These are phyloP conservation scores for Colletotrichum godetiae DNA, from an alignment of 2,329 filamentous ascomycete genomes.

Conservation along the genomic window DNA sequence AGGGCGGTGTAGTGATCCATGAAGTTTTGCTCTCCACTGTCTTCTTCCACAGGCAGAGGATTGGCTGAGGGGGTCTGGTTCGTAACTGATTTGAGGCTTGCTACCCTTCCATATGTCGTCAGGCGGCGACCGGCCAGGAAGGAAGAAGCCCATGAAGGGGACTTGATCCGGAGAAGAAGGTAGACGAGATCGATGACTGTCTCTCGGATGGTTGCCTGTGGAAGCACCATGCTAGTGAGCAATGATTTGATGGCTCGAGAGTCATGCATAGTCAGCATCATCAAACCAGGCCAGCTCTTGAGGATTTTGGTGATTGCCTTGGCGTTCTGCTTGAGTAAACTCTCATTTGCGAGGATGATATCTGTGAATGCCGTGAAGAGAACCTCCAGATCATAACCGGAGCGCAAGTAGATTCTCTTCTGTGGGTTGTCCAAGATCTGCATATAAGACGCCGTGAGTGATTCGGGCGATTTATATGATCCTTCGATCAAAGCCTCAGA, in stretches of 20 bases:
- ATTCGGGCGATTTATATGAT: constrained; percentile 91
- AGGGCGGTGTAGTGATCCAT: constrained; percentile 95
- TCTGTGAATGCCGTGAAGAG: constrained; percentile 95
- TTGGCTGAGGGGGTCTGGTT: constrained; percentile 44
- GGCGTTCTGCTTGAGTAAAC: constrained; percentile 82
- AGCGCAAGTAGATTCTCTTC: constrained; percentile 83
- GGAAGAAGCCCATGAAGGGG: constrained; percentile 93
- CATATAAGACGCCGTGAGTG: constrained; percentile 86
- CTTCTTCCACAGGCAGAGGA: constrained; percentile 69
- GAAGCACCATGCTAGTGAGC: constrained; percentile 70
- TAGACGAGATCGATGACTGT: constrained; percentile 91
- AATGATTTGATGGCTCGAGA: constrained; percentile 87
- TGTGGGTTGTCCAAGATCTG: constrained; percentile 89
- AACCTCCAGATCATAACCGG: constrained; percentile 89
- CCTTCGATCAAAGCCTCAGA: constrained; percentile 93
- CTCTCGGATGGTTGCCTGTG: constrained; percentile 70
- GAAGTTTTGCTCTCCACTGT: constrained; percentile 81
- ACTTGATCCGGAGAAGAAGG: constrained; percentile 84
- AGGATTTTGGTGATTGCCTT: constrained; percentile 92
- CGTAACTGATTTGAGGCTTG: constrained; percentile 77
- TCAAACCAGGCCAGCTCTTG: constrained; percentile 92
- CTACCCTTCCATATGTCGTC: constrained; percentile 96
- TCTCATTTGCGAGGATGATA: constrained; percentile 70
- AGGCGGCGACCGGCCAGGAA: constrained; percentile 92
- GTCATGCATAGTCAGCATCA: constrained; percentile 88